Evolutionary conservation across 2,329 filamentous ascomycete genomes (phyloP), one percentile per base, ranked within the genome.

Genomic region (Ophiostoma australiae): DNA sequence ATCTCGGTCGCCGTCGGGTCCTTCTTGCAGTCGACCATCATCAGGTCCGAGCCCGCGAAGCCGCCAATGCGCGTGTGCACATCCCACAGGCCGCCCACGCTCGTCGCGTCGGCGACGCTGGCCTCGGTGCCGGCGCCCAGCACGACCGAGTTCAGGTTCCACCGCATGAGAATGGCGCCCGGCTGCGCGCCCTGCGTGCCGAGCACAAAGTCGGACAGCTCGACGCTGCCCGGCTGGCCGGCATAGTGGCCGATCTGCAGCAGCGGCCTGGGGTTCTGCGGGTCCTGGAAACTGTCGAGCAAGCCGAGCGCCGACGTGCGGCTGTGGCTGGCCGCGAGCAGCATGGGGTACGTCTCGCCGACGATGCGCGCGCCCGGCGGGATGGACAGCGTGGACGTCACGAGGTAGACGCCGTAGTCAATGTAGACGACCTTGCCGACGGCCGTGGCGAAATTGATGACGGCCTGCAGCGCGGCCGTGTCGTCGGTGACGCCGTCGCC

Each of bases 11-110:
- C 11, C 0, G 84, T 82, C 69, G 81, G 81, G 3, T 82, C 75
- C 70, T 81, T 80, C 5, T 85, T 85, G 72, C 89, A 92, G 23
- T 82, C 85, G 75, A 86, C 82, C 33, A 85, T 84, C 76, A 89
- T 86, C 10, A 93, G 83, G 69, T 88, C 80, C 20, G 89, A 90
- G 55, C 90, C 90, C 1, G 85, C 84, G 31, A 86, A 86, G n/a
- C 91, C 91, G 74, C 90, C 91, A 72, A 94, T 84, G 75, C 91
- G 88, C 78, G 91, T 84, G 79, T 94, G 91, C 15, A 87, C 86
- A 76, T 94, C 75, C 74, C 74, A 76, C 13, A 76, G 58, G 4
- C 58, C 58, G 27, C 58, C 58, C 7, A 63, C 7, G 8, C 55
- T 83, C 73, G 79, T 76, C 91, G 15, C 83, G 17, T 82, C 82